These are phyloP conservation scores for Phytophthora niederhauseri DNA, from an alignment of 352 stramenopile genomes.

Conservation along the genomic window DNA sequence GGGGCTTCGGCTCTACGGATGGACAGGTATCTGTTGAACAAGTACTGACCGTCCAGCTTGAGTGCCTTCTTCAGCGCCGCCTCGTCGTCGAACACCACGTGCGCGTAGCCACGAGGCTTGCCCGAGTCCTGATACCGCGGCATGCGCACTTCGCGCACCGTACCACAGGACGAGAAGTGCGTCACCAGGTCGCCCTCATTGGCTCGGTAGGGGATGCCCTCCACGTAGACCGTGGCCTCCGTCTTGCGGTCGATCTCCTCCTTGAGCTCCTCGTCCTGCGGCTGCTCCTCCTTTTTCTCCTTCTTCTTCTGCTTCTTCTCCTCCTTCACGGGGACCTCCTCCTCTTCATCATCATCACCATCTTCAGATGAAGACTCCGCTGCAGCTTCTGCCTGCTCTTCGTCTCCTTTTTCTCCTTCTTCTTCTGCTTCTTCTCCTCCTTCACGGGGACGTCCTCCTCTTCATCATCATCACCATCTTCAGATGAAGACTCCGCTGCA, in stretches of 20 bases:
- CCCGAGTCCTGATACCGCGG: conserved; percentile 94
- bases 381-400: conserved; percentile 26
- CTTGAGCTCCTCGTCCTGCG: conserved; percentile 48
- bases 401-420: conserved; percentile 12
- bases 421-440: conserved; percentile 35
- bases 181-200: conserved; percentile 91
- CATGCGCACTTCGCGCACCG: conserved; percentile 95
- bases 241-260: conserved; percentile 78
- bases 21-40: conserved; percentile 91
- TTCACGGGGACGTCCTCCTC: conserved; percentile 71
- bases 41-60: conserved; percentile 87
- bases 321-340: conserved; percentile 67
- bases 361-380: neutral
- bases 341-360: conserved; percentile 27
- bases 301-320: conserved; percentile 34
- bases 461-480: conserved; percentile 11
- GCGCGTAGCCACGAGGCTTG: conserved; percentile 90
- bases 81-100: conserved; percentile 92
- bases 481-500: conserved; percentile 2
- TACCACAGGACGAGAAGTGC: conserved; percentile 89
- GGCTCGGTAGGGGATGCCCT: conserved; percentile 95
- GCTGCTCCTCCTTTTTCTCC: conserved; percentile 11
- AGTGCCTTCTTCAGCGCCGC: conserved; percentile 81
- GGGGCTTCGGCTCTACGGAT: conserved; percentile 84
- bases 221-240: conserved; percentile 92